Evolutionary conservation across 345 rosid species (phyloP).

Genomic region (Lumnitzera racemosa): DNA sequence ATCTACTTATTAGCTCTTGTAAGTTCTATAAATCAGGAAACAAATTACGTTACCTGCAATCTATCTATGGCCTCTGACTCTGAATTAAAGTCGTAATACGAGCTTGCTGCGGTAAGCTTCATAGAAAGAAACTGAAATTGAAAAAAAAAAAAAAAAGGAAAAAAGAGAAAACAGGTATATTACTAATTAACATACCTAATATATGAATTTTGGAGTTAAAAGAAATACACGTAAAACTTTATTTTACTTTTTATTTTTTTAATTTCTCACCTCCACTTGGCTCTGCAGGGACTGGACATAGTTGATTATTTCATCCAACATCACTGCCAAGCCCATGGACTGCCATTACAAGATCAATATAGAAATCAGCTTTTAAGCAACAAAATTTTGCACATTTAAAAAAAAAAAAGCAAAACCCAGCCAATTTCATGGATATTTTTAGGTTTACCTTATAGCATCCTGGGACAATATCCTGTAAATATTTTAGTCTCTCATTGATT

Average conservation of each 20-base stretch:
- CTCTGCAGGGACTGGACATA: conserved; percentile 63
- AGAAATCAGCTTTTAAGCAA: neutral
- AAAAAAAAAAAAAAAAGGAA: conserved; percentile 1
- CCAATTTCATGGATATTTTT: neutral
- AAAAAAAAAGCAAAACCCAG: neutral
- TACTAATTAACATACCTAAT: neutral
- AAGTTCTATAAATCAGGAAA: no score
- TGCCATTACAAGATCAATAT: conserved; percentile 13
- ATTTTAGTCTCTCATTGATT: conserved; percentile 40
- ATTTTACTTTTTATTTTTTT: neutral
- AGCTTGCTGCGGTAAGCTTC: conserved; percentile 81
- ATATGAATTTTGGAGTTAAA: no score
- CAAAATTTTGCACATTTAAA: neutral
- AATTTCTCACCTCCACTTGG: conserved; percentile 49
- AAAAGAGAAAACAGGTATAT: neutral
- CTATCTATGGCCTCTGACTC: conserved; percentile 55
- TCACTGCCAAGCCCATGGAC: conserved; percentile 71
- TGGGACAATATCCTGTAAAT: conserved; percentile 46
- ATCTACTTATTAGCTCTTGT: no score
- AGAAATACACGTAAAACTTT: no score
- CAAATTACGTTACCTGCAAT: conserved; percentile 28
- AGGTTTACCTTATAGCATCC: conserved; percentile 44
- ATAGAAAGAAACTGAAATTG: conserved; percentile 69
- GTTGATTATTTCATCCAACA: conserved; percentile 57
- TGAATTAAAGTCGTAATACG: conserved; percentile 60